Conservation (phyloP, 2,329 filamentous ascomycete genomes). For the Phialocephala subalpina region DNA sequence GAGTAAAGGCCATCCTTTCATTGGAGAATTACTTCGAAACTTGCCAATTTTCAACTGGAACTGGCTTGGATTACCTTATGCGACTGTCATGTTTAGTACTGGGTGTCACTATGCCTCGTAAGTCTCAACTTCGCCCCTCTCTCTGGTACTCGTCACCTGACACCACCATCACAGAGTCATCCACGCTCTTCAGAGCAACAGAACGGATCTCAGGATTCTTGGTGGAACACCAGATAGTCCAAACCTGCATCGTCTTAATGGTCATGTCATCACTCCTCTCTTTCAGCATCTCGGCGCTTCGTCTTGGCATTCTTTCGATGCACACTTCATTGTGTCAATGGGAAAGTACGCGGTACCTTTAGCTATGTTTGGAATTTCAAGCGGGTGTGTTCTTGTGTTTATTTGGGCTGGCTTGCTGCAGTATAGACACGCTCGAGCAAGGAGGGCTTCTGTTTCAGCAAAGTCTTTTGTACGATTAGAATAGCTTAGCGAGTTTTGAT, state of each 20-base stretch:
- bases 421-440: background rate
- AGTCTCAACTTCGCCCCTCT: background rate
- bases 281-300: constrained; percentile 52
- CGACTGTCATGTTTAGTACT: constrained; percentile 53
- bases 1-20: constrained; percentile 45
- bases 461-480: constrained; percentile 2
- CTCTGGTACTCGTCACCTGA: too few species aligned
- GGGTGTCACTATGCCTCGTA: constrained; percentile 53
- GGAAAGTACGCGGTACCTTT: constrained; percentile 15
- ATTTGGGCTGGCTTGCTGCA: background rate
- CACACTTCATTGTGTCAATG: constrained; percentile 37
- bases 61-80: constrained; percentile 51
- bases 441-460: background rate
- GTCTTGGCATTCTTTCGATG: constrained; percentile 52
- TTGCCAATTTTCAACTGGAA: constrained; percentile 46
- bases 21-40: constrained; percentile 45
- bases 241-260: constrained; percentile 49
- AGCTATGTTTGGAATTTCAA: background rate
- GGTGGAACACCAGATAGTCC: constrained; percentile 41
- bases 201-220: constrained; percentile 47
- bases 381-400: background rate
- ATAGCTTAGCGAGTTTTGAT: background rate
- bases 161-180: constrained; percentile 41
- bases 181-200: constrained; percentile 47
- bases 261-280: constrained; percentile 49